Evolutionary conservation across 208 protist species (phyloP), one percentile per base, ranked within the genome.

Genomic region (Acanthamoeba triangularis): DNA sequence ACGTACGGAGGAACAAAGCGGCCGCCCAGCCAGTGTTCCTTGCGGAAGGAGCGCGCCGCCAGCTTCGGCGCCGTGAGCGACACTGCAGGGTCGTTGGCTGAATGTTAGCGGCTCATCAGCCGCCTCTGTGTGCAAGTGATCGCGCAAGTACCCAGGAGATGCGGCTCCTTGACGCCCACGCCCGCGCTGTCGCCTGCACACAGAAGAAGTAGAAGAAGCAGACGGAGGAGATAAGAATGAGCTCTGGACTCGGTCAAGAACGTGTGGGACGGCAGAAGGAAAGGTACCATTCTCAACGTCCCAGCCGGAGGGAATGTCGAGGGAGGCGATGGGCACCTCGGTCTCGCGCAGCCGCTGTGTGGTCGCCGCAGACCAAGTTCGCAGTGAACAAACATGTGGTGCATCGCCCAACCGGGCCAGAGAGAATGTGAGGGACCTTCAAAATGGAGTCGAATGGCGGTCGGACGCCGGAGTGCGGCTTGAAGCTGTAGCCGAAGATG

Each of bases 401-500:
- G 37, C 37, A 3, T 41, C 1, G 37, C 3, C 2, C 37, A 3
- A 41, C 37, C 37, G 37, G 37, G 37, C 3, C 37, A 41, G 3
- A 41, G 3, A 37, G 25, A 85, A n/a, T n/a, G 35, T 69, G 37
- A 3, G 37, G 37, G 37, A 67, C 85, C 85, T 91, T 67, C 33
- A 91, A 47, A 11, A 93, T 52, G 10, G 28, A 3, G 28, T 93
- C 87, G 35, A 93, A 93, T 4, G 87, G 87, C 18, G 87, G 59
- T 23, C 87, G 13, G 14, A 93, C 61, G 35, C 80, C 80, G 7
- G 87, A 65, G 10, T 37, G n/a, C 18, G 59, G 59, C 61, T 93
- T 93, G 87, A 93, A 93, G 47, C 87, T 93, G 37, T 69, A 93
- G 0, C 87, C 87, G 37, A 93, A 93, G 41, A 93, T 93, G 54